Base-by-base conservation (phyloP, 495 filamentous ascomycete genomes). In the Physcia stellaris region DNA sequence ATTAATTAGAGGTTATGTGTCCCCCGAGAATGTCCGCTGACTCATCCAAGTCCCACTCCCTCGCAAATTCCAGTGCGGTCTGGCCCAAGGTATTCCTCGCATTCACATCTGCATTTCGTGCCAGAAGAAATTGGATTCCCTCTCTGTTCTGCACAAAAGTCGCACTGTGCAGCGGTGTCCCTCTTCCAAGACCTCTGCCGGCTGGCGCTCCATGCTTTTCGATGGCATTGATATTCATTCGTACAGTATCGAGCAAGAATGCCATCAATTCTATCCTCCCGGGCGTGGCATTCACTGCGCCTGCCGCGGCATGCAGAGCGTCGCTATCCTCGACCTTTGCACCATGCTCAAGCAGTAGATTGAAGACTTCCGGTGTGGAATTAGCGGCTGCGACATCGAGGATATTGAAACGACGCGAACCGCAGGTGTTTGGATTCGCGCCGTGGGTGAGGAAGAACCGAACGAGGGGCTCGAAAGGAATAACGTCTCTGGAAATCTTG, bases 381-480 rank as follows among this genome's bases (percentile, higher is more conserved):
- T 33, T 41, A 5, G 39, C 39, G 27, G 39, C 39, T 36, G 29
- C 29, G 18, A 41, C 27, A 21, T 41, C 29, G 20, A 41, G 27
- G 27, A 41, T 9, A 11, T 27, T 41, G 7, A n/a, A 36, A 20
- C 39, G 28, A 4, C 13, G 15, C 17, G 19, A 32, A 12, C 24
- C 10, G 29, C n/a, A 9, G 27, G 6, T 1, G 29, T 35, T 41
- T 5, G 30, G 27, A n/a, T 41, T 30, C 6, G 39, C 39, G 27
- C 28, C 28, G 11, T 22, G 17, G 39, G 29, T 9, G 15, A 41
- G 39, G 20, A 41, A 41, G 15, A 13, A 41, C 18, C 39, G 39
- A 11, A 15, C 17, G 13, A 33, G 20, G 16, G 15, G n/a, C 20
- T 41, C 15, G 13, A 21, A 13, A 24, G 2, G 4, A 9, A 41